Evolutionary conservation across 148 eudicot genomes (phyloP), one percentile per base, ranked within the genome.

Genomic region (Pouteria glomerata): DNA sequence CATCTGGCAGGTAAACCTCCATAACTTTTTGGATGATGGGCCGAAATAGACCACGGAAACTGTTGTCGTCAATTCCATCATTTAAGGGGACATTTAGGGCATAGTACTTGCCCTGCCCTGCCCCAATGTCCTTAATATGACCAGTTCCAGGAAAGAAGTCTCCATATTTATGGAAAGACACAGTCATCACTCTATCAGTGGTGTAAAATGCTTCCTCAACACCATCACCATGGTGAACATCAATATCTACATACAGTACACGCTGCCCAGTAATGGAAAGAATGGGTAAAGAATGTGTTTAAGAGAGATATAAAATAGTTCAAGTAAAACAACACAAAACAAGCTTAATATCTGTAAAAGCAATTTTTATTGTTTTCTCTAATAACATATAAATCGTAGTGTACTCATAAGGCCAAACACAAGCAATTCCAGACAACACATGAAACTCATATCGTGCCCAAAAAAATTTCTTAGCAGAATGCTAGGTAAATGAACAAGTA

Each of bases 141-240:
- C 98, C 98, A 53, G 93, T 89, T 51, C 97, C 98, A 66, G 97
- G 97, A 68, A 90, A 93, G 82, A 93, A 90, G 76, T 91, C 97
- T 11, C 98, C 98, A 80, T 84, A 93, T 73, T 93, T 93, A 71
- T 93, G 97, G 79, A 93, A 93, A 41, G 98, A 93, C 31, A 93
- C 97, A 2, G 98, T 93, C 97, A 93, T 93, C 50, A 93, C 98
- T 83, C 98, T 80, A 37, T 93, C 91, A 27, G 98, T 93, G 70
- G 90, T 88, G 75, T 83, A 90, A 70, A 93, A 93, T 45, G 98
- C 98, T 79, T 90, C 96, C 84, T 93, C 96, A 69, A 93, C 98
- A 66, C 98, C 98, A 78, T 92, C 98, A 73, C 96, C 98, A 74
- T 92, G 98, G 84, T 92, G 98, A 76, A 92, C 86, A 12, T 90